phyloP scores from a whole-genome alignment of 257 asterid genomes.

The Fraxinus quadrangulata region DNA sequence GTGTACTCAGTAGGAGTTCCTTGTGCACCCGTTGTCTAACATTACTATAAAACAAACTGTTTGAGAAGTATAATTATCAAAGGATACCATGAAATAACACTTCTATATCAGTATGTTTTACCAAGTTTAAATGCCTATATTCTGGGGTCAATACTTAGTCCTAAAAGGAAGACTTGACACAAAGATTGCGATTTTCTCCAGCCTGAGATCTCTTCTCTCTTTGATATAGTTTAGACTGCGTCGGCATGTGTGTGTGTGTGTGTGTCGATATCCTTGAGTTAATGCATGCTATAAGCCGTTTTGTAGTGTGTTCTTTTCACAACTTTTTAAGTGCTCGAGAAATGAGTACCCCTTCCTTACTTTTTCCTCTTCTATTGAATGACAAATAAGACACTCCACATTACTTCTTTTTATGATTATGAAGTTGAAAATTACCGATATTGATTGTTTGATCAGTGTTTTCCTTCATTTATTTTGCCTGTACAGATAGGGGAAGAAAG shows the following conservation, averaged over 20 bases:
- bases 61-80: neutral
- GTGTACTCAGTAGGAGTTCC: neutral
- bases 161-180: neutral
- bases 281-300: neutral
- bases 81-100: neutral
- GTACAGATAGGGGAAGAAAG: slow-evolving; percentile 28
- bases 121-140: too few relatives aligned
- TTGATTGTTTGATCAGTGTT: too few relatives aligned
- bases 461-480: neutral
- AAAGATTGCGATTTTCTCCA: neutral
- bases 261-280: neutral
- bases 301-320: too few relatives aligned
- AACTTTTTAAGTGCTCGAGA: neutral
- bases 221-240: neutral
- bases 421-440: too few relatives aligned
- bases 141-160: neutral
- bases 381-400: neutral
- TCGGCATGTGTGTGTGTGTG: neutral
- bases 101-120: too few relatives aligned
- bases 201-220: neutral
- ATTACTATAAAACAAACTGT: neutral
- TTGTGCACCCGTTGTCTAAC: neutral
- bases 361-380: neutral
- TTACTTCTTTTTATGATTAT: neutral
- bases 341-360: neutral